Evolutionary conservation across 306 rosid genomes (phyloP).

Genomic region (Rosa multiflora): DNA sequence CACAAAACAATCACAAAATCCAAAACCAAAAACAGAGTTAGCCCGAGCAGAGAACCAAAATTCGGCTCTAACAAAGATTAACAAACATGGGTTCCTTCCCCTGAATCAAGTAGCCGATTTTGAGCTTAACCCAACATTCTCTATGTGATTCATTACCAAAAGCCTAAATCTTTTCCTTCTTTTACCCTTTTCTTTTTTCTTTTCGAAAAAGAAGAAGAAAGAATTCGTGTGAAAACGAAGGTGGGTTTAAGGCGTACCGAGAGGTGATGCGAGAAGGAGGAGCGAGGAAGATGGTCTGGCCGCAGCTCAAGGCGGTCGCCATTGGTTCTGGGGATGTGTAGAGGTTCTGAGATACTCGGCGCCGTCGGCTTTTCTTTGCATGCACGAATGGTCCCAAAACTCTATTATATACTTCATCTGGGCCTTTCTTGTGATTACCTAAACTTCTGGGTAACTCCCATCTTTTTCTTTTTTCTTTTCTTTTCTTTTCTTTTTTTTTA

Average conservation of each 20-base stretch:
- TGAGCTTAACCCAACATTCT: not conserved
- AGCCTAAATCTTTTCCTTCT: not conserved
- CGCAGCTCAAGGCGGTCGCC: conserved; percentile 18
- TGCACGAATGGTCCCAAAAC: conserved; percentile 4
- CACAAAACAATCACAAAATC: not conserved
- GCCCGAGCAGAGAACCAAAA: not conserved
- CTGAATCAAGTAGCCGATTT: not conserved
- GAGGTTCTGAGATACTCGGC: not conserved
- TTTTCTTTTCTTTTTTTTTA: not conserved
- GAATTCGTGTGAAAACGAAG: not conserved
- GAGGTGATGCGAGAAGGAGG: conserved; percentile 5
- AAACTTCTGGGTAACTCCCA: not conserved
- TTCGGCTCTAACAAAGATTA: not conserved
- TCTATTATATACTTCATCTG: not conserved
- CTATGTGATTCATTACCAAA: not conserved
- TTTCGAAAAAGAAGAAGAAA: not conserved
- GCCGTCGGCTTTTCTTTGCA: conserved; percentile 9
- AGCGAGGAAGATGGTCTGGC: not conserved
- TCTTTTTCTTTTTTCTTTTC: too few relatives aligned
- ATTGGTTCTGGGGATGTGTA: conserved; percentile 5
- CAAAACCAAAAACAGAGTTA: not conserved
- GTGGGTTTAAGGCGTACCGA: not conserved
- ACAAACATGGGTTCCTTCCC: conserved; percentile 5
- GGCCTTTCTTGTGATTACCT: not conserved
- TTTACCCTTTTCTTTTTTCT: not conserved